These are phyloP conservation scores for Misopates orontium DNA, from an alignment of 257 asterid species.

Conservation along the genomic window DNA sequence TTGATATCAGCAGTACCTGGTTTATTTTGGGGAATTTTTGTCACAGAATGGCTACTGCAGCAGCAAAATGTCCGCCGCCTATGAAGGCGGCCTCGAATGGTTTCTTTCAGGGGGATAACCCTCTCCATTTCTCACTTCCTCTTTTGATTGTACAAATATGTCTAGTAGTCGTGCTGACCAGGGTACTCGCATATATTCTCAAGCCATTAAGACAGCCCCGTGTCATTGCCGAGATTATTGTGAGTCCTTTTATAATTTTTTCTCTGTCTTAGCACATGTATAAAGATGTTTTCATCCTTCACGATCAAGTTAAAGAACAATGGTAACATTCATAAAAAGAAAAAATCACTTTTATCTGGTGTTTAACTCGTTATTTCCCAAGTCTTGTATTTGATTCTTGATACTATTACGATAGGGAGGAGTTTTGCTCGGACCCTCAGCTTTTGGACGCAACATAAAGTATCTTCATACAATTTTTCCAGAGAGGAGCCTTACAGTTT, in stretches of 20 bases:
- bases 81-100: conserved; percentile 85
- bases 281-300: too few relatives aligned
- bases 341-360: too few relatives aligned
- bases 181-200: conserved; percentile 62
- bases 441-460: conserved; percentile 54
- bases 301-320: too few relatives aligned
- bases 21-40: conserved; percentile 8
- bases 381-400: background rate
- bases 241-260: conserved; percentile 33
- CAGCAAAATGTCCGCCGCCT: conserved; percentile 48
- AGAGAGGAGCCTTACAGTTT: conserved; percentile 57
- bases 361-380: too few relatives aligned
- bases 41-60: conserved; percentile 44
- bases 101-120: conserved; percentile 73
- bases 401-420: conserved; percentile 58
- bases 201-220: conserved; percentile 76
- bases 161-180: conserved; percentile 57
- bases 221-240: conserved; percentile 78
- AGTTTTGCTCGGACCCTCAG: conserved; percentile 82
- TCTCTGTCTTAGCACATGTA: background rate
- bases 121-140: conserved; percentile 72
- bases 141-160: conserved; percentile 66
- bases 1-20: conserved; percentile 11
- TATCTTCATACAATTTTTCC: conserved; percentile 69
- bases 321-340: too few relatives aligned